Evolutionary conservation across 2,329 filamentous ascomycete genomes (phyloP).

Genomic region (Didymella pinodella): DNA sequence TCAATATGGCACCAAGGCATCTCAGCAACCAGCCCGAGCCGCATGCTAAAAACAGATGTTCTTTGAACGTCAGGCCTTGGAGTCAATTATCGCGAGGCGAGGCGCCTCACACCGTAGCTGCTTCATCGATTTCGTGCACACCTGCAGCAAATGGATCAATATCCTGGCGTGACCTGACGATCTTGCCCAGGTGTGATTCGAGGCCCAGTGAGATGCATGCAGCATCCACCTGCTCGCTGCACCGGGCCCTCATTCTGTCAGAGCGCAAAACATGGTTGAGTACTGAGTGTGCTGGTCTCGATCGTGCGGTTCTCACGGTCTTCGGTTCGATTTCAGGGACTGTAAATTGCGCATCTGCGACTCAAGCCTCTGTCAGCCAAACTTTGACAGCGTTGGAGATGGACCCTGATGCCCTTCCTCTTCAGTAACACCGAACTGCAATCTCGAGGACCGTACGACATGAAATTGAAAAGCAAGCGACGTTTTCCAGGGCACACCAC

Average conservation of each 20-base stretch:
- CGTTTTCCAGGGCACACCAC: slow-evolving; percentile 15
- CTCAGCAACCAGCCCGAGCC: slow-evolving; percentile 30
- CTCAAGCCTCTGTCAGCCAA: slow-evolving; percentile 3
- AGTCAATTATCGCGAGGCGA: slow-evolving; percentile 26
- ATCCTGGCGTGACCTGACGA: slow-evolving; percentile 18
- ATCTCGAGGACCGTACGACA: slow-evolving; percentile 5
- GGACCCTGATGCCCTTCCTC: slow-evolving; percentile 7
- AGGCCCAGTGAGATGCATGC: slow-evolving; percentile 19
- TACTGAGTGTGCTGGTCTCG: background rate
- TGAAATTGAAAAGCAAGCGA: slow-evolving; percentile 14
- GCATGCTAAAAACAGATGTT: slow-evolving; percentile 28
- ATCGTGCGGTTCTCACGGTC: slow-evolving; percentile 11
- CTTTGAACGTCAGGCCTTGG: slow-evolving; percentile 24
- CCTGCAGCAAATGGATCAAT: slow-evolving; percentile 10
- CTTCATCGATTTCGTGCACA: slow-evolving; percentile 22
- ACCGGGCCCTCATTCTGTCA: slow-evolving; percentile 9
- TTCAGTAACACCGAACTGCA: background rate
- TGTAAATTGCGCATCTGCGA: background rate
- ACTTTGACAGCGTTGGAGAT: background rate
- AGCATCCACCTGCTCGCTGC: slow-evolving; percentile 13
- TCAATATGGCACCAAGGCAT: slow-evolving; percentile 14
- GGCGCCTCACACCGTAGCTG: slow-evolving; percentile 24
- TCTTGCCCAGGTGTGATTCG: slow-evolving; percentile 8
- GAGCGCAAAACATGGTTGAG: slow-evolving; percentile 1
- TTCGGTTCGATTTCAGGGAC: slow-evolving; percentile 1